phyloP scores from a whole-genome alignment of 371 early-diverging fungal species.

The Mucor plumbeus region DNA sequence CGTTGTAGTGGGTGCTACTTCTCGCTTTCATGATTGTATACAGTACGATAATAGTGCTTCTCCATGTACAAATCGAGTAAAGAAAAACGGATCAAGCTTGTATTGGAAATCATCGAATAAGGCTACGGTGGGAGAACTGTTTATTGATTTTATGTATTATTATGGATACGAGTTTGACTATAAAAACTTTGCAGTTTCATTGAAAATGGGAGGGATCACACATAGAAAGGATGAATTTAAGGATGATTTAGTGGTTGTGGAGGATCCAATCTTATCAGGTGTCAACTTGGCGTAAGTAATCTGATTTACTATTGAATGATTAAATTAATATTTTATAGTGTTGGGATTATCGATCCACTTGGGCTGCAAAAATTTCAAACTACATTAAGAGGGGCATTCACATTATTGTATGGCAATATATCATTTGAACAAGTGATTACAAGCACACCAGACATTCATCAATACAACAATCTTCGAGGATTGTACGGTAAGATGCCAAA shows the following conservation, averaged over 20 bases:
- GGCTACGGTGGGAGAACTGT: neutral
- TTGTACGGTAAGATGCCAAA: neutral
- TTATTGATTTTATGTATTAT: conserved; percentile 22
- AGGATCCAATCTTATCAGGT: conserved; percentile 19
- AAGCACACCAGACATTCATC: neutral
- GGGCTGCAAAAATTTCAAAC: neutral
- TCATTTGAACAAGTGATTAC: neutral
- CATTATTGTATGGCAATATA: conserved; percentile 5
- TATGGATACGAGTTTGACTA: conserved; percentile 24
- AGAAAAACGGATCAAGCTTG: neutral
- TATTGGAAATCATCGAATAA: conserved; percentile 21
- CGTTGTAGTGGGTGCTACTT: neutral
- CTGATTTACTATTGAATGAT: neutral
- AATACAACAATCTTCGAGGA: neutral
- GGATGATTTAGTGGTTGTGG: neutral
- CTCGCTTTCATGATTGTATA: conserved; percentile 21
- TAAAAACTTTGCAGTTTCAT: conserved; percentile 9
- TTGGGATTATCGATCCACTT: neutral
- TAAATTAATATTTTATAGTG: neutral
- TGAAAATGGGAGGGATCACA: conserved; percentile 9
- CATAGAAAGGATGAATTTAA: neutral
- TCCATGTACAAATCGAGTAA: neutral
- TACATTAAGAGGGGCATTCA: conserved; percentile 10
- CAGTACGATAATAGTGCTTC: neutral
- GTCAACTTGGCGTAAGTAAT: conserved; percentile 19